These are phyloP conservation scores for Xylaria longipes DNA, from an alignment of 495 filamentous ascomycete genomes.

Conservation along the genomic window DNA sequence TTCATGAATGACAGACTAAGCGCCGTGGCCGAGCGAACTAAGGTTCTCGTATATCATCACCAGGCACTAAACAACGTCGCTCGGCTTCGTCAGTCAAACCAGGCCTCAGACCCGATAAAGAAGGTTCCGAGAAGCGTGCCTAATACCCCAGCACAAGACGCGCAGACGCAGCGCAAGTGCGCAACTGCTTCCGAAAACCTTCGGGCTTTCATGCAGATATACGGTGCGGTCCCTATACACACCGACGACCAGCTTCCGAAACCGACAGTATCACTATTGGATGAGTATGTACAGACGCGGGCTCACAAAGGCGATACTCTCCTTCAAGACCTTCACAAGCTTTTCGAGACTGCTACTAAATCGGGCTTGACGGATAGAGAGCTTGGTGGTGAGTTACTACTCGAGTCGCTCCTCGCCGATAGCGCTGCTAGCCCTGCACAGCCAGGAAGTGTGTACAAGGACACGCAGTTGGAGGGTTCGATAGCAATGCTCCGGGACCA, in stretches of 20 bases:
- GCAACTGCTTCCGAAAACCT: constrained; percentile 26
- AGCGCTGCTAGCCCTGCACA: constrained; percentile 23
- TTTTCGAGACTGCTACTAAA: constrained; percentile 32
- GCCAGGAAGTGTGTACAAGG: constrained; percentile 35
- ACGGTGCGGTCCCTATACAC: constrained; percentile 32
- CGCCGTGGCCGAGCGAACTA: constrained; percentile 29
- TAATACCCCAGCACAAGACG: not conserved
- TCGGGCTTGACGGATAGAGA: constrained; percentile 34
- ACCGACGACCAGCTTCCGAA: constrained; percentile 1
- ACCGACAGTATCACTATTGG: constrained; percentile 26
- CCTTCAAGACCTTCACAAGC: constrained; percentile 32
- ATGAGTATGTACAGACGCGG: constrained; percentile 32
- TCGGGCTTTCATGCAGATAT: constrained; percentile 35
- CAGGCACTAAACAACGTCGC: constrained; percentile 28
- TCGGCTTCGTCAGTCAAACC: not conserved
- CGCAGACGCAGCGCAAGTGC: not conserved
- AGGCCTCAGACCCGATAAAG: not conserved
- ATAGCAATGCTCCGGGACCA: constrained; percentile 33
- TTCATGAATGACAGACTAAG: constrained; percentile 39
- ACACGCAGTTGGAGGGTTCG: constrained; percentile 38
- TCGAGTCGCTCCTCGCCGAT: constrained; percentile 37
- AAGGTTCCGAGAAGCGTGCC: not conserved
- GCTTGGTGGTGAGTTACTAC: constrained; percentile 32
- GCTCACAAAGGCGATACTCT: constrained; percentile 35
- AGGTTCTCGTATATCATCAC: constrained; percentile 34